Evolutionary conservation across 257 asterid genomes (phyloP), one percentile per base, ranked within the genome.

Genomic region (Orobanche coerulescens): DNA sequence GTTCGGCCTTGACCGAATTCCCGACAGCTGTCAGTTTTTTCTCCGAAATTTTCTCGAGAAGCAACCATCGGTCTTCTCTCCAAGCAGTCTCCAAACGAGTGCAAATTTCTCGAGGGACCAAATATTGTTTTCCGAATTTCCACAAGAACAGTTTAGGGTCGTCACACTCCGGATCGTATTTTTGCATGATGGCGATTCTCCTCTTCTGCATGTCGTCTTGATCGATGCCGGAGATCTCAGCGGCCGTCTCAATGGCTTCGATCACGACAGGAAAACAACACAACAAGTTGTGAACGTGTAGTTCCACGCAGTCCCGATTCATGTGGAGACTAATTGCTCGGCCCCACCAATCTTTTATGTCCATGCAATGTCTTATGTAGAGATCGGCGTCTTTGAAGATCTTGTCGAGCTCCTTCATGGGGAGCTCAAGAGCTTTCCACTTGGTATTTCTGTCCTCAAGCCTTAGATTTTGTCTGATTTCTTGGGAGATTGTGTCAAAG

Each of bases 221-320:
- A 11, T 85, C 85, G 3, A 67, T 23, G 1, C 86, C 96, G 0
- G 96, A 85, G 37, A 84, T 64, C 70, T 88, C 98, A 14, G 96
- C 89, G 1, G 84, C 95, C 4, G 90, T 66, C 65, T 91, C 98
- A 36, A 91, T 81, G 28, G 96, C 98, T 80, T 91, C 98, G 36
- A 91, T 78, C 56, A 91, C 94, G 7, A 84, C 81, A 0, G 96
- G 76, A 47, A 91, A 88, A 50, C 90, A 84, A 26, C 82, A 79
- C 0, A 91, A 55, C 79, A 91, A 26, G 73, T 88, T 88, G 74
- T 91, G 96, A 15, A 86, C 62, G 62, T 88, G 93, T 1, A 79
- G 72, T 67, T 91, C 98, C 3, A 85, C 66, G 33, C 94, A 79
- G 50, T 88, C 95, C 14, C 62, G 67, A 26, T 80, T 88, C 71